These are phyloP conservation scores for Grosmannia clavigera DNA, from an alignment of 2,329 filamentous ascomycete species.

Conservation along the genomic window DNA sequence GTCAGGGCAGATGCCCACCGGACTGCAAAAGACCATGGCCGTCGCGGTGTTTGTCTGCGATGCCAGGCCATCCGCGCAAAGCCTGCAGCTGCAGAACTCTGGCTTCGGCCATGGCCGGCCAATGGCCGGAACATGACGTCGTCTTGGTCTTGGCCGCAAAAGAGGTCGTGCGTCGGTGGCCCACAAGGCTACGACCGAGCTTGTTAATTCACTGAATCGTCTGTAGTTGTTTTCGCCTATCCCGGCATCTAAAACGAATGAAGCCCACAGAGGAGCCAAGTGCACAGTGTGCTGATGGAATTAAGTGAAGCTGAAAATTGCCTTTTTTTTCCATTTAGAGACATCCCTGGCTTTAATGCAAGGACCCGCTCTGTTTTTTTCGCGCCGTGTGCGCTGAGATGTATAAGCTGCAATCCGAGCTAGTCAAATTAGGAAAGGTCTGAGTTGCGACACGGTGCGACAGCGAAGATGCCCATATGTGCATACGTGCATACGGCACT, in stretches of 20 bases:
- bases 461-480: no score
- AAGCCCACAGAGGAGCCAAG: neutral
- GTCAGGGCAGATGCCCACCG: constrained; percentile 32
- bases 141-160: neutral
- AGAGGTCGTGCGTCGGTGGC: neutral
- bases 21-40: constrained; percentile 18
- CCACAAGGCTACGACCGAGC: neutral
- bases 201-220: neutral
- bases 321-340: neutral
- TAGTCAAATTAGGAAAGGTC: neutral
- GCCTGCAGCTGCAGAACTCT: constrained; percentile 27
- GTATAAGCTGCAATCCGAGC: neutral
- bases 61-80: constrained; percentile 40
- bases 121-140: constrained; percentile 23
- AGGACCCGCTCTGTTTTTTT: neutral
- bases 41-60: constrained; percentile 21
- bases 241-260: neutral
- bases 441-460: neutral
- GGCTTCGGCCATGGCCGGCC: constrained; percentile 16
- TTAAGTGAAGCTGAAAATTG: neutral
- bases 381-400: neutral
- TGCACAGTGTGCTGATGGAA: neutral
- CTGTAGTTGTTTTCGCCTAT: neutral
- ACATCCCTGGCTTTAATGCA: neutral
- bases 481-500: no score